Conservation (phyloP, 805 yeast genomes). For the Sugiyamaella boreocaroliniensis region DNA sequence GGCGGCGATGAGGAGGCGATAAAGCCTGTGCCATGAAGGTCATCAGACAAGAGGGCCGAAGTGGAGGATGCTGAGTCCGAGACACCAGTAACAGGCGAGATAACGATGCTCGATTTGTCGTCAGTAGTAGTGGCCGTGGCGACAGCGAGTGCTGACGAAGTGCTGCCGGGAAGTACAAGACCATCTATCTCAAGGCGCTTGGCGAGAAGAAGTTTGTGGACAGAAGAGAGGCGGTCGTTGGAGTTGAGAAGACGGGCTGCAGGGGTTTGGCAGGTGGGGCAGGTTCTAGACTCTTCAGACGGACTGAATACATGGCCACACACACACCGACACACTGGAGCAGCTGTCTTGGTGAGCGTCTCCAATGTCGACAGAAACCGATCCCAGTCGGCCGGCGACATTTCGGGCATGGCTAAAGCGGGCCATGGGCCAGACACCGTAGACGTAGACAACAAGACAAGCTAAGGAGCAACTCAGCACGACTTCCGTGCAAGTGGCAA, state of each 20-base stretch:
- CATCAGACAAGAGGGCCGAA: not conserved
- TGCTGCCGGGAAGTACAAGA: not conserved
- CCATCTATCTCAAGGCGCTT: not conserved
- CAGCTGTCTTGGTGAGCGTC: not conserved
- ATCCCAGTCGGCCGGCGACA: not conserved
- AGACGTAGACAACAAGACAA: too few relatives aligned
- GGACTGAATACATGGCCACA: not conserved
- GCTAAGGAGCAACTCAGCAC: too few relatives aligned
- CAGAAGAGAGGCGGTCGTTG: not conserved
- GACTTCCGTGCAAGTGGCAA: too few relatives aligned
- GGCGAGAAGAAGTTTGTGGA: not conserved
- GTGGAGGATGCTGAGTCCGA: not conserved
- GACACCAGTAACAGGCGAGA: not conserved
- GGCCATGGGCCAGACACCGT: not conserved
- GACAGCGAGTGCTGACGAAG: too few relatives aligned
- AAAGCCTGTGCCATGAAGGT: not conserved
- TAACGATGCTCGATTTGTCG: not conserved
- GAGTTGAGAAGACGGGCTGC: not conserved
- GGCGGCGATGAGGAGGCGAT: slow-evolving; percentile 1
- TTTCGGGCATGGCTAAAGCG: not conserved
- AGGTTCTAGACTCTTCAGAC: not conserved
- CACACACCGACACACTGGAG: not conserved
- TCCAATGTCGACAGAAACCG: not conserved
- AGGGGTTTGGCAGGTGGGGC: not conserved
- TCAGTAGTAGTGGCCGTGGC: not conserved